Conservation (phyloP, 1,139 yeast species). For the Candida tunisiensis region DNA sequence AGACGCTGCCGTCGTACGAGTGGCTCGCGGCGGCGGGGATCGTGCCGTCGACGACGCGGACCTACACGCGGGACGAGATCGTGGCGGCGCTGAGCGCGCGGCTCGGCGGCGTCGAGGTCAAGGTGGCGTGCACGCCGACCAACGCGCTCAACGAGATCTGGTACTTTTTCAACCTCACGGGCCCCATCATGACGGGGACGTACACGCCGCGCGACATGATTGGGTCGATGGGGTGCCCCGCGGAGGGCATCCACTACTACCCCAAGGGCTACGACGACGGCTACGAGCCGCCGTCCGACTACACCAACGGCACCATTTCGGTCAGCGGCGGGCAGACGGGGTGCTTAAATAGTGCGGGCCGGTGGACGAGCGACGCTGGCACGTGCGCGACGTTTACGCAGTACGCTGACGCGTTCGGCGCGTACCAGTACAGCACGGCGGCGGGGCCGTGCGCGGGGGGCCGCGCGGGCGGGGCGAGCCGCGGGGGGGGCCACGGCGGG, state of each 20-base stretch:
- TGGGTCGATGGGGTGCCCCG: slow-evolving; percentile 44
- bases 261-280: slow-evolving; percentile 45
- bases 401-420: no score
- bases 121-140: slow-evolving; percentile 51
- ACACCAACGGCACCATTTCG: slow-evolving; percentile 21
- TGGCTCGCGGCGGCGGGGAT: slow-evolving; percentile 56
- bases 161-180: slow-evolving; percentile 73
- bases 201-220: slow-evolving; percentile 52
- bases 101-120: slow-evolving; percentile 41
- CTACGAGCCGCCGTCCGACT: slow-evolving; percentile 14
- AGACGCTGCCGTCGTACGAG: slow-evolving; percentile 50
- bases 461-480: no score
- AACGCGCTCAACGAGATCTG: slow-evolving; percentile 72
- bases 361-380: slow-evolving; percentile 69
- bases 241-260: slow-evolving; percentile 52
- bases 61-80: slow-evolving; percentile 52
- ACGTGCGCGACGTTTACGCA: slow-evolving; percentile 75
- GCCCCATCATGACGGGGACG: slow-evolving; percentile 50
- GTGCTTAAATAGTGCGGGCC: slow-evolving; percentile 72
- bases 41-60: slow-evolving; percentile 39
- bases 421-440: no score
- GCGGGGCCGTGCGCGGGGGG: no score
- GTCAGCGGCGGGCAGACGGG: slow-evolving; percentile 36
- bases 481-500: no score
- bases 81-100: slow-evolving; percentile 41